Evolutionary conservation across 805 yeast genomes (phyloP).

Genomic region (Isabelozyma gotoi): DNA sequence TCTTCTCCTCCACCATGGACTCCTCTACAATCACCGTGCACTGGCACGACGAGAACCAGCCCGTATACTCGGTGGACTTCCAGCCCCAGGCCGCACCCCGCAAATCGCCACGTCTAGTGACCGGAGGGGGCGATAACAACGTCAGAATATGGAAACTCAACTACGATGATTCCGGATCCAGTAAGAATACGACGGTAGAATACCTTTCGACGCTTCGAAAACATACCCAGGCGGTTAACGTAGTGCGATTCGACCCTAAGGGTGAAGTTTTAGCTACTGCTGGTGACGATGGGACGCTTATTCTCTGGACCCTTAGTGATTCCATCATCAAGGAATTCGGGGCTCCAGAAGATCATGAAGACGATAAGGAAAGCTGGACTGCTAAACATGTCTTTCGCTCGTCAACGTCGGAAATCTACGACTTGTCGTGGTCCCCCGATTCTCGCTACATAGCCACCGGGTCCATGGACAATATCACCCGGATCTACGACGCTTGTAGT

Average conservation of each 20-base stretch:
- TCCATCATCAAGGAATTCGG: conserved; percentile 61
- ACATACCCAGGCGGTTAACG: conserved; percentile 94
- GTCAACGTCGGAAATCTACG: conserved; percentile 79
- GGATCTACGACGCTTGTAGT: conserved; percentile 59
- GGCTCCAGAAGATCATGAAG: conserved; percentile 49
- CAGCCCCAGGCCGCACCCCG: conserved; percentile 40
- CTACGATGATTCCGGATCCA: conserved; percentile 3
- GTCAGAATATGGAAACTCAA: conserved; percentile 57
- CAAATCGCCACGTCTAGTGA: conserved; percentile 56
- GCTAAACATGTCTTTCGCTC: conserved; percentile 57
- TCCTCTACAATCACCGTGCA: conserved; percentile 55
- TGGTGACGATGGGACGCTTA: conserved; percentile 90
- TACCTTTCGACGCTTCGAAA: conserved; percentile 79
- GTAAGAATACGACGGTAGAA: conserved; percentile 46
- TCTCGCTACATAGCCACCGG: conserved; percentile 77
- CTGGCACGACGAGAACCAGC: conserved; percentile 76
- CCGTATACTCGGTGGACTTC: conserved; percentile 67
- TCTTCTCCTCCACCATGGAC: conserved; percentile 23
- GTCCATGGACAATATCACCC: conserved; percentile 82
- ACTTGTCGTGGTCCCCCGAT: conserved; percentile 91
- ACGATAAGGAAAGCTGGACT: conserved; percentile 71
- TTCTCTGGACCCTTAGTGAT: conserved; percentile 72
- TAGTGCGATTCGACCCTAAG: conserved; percentile 71
- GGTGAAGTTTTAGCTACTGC: conserved; percentile 83
- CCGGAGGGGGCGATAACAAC: conserved; percentile 94